Base-by-base conservation (phyloP, 2,329 filamentous ascomycete species). In the Phyllosticta citriasiana region DNA sequence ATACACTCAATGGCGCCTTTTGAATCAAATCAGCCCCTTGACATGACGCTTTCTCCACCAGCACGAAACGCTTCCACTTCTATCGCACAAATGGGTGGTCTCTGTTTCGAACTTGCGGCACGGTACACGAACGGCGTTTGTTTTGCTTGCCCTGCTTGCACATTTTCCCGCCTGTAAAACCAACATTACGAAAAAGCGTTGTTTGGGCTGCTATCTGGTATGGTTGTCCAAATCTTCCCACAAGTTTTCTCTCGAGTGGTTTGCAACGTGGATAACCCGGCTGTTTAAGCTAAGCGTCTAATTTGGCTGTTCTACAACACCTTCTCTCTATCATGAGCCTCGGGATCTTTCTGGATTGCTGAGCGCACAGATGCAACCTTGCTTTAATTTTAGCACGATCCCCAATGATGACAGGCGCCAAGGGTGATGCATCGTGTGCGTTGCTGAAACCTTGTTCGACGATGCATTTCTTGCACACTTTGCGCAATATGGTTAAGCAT, bases 1-100 rank as follows among this genome's bases (percentile, higher is more conserved):
- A 67, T 56, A 67, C 66, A 19, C 60, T 74, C 26, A 60, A 65
- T 52, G 56, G 60, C 60, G 40, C 40, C 53, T 60, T 55, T 30
- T 60, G 26, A 56, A 55, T 47, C 19, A 22, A 22, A 22, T 59
- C 24, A 54, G 14, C 35, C 10, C 58, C 26, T 53, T 60, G 53
- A 53, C 40, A 47, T n/a, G 14, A 2, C 40, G n/a, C 40, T 6
- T 4, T 47, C 6, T 16, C 40, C 40, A n/a, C 14, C 40, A 47
- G 40, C 6, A 47, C 27, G 27, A 47, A 47, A 19, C 4, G 14
- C 6, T 6, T n/a, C 40, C n/a, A n/a, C n/a, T n/a, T n/a, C 16
- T 40, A 47, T 47, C 40, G 40, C 40, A n/a, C n/a, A 47, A 4
- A 7, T 16, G 40, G 7, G 3, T 16, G 40, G 16, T 47, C 40